A percentile compares a stretch with the other conserved stretches of the same genome.
phyloP scores from a whole-genome alignment of 2,329 filamentous ascomycete species.

The Talaromyces sp. region DNA sequence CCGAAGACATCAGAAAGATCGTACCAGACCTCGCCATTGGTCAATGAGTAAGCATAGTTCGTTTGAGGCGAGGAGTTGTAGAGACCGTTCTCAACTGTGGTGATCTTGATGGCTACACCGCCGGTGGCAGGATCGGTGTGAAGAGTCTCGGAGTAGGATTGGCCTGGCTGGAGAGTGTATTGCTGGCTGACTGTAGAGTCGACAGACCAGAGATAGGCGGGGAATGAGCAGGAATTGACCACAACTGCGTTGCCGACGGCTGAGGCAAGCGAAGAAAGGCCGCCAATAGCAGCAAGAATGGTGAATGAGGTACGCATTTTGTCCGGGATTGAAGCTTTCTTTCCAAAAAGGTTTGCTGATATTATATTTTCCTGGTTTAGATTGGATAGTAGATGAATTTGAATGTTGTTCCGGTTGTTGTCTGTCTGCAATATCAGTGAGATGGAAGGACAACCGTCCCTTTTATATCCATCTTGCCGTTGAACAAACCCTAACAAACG shows the following conservation, averaged over 20 bases:
- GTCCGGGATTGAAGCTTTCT: not conserved
- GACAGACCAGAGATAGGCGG: conserved; percentile 38
- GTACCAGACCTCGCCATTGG: conserved; percentile 35
- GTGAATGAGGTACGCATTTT: conserved; percentile 33
- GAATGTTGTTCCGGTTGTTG: not conserved
- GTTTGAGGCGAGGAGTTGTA: conserved; percentile 35
- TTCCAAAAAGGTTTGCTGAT: not conserved
- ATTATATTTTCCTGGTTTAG: too few relatives aligned
- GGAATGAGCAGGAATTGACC: conserved; percentile 33
- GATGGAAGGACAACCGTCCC: too few relatives aligned
- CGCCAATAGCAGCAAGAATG: conserved; percentile 26
- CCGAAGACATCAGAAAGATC: conserved; percentile 42
- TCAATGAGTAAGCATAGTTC: conserved; percentile 40
- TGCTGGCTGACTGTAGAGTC: conserved; percentile 28
- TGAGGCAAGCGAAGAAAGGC: conserved; percentile 28
- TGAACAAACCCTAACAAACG: not conserved
- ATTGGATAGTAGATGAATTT: not conserved
- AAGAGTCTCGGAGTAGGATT: conserved; percentile 32
- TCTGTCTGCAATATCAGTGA: not conserved
- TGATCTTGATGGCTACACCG: conserved; percentile 42
- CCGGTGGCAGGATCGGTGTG: conserved; percentile 33
- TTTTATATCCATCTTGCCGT: not conserved
- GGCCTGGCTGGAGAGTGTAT: conserved; percentile 29
- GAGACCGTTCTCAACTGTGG: conserved; percentile 31
- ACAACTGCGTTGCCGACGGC: conserved; percentile 37